Conservation (phyloP, 2,329 filamentous ascomycete species). For the Talaromyces albobiverticillius region DNA sequence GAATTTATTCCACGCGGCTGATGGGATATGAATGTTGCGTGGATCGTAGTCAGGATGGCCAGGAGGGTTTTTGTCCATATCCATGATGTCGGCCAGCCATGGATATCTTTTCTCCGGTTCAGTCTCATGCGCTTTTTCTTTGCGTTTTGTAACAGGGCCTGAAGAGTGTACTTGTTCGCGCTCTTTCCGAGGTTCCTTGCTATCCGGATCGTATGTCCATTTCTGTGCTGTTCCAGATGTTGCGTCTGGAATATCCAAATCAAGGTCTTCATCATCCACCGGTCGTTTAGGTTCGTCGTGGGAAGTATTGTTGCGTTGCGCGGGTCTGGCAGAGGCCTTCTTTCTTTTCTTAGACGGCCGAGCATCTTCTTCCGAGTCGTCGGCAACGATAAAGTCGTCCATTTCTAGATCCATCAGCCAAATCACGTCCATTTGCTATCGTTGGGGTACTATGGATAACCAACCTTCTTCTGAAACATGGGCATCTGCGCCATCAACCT, state of each 20-base stretch:
- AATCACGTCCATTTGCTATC: too few relatives aligned
- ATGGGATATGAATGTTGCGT: slow-evolving; percentile 85
- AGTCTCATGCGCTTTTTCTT: slow-evolving; percentile 70
- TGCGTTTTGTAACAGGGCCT: slow-evolving; percentile 34
- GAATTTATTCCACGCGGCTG: slow-evolving; percentile 74
- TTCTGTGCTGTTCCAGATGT: slow-evolving; percentile 68
- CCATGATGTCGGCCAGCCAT: slow-evolving; percentile 82
- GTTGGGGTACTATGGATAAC: too few relatives aligned
- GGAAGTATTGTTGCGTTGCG: slow-evolving; percentile 30
- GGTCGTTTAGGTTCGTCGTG: slow-evolving; percentile 46
- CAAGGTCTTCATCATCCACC: slow-evolving; percentile 52
- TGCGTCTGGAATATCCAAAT: slow-evolving; percentile 54
- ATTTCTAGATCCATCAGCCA: slow-evolving; percentile 55
- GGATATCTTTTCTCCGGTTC: slow-evolving; percentile 84
- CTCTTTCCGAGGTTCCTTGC: slow-evolving; percentile 50
- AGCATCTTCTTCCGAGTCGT: slow-evolving; percentile 78
- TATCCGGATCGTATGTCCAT: slow-evolving; percentile 72
- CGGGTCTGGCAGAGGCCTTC: slow-evolving; percentile 49
- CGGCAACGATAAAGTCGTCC: slow-evolving; percentile 82
- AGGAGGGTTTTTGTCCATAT: slow-evolving; percentile 76
- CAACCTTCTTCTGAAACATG: slow-evolving; percentile 50
- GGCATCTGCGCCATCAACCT: slow-evolving; percentile 54
- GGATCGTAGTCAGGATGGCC: slow-evolving; percentile 88
- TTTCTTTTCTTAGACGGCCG: slow-evolving; percentile 70
- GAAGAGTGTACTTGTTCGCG: slow-evolving; percentile 40